phyloP scores from a whole-genome alignment of 768 basidiomycete genomes.

The Tulasnella sp. region DNA sequence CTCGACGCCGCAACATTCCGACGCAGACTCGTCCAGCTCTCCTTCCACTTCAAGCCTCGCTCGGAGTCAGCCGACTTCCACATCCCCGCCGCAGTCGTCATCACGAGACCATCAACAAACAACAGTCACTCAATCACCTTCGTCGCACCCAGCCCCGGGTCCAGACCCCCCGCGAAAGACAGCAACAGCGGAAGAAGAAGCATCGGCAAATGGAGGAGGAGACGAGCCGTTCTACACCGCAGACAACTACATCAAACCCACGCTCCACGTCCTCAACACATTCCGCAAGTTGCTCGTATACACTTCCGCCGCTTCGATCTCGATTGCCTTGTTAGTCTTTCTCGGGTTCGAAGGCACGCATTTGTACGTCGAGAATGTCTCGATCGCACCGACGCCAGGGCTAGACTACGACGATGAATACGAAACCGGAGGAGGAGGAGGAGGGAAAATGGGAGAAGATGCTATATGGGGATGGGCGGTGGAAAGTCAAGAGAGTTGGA shows the following conservation, averaged over 20 bases:
- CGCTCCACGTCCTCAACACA: conserved; percentile 3
- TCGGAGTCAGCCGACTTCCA: neutral
- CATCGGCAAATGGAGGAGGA: neutral
- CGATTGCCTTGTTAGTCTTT: conserved; percentile 20
- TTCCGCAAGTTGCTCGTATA: conserved; percentile 21
- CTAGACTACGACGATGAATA: conserved; percentile 37
- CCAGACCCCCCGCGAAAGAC: neutral
- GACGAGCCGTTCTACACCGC: conserved; percentile 7
- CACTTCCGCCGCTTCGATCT: conserved; percentile 7
- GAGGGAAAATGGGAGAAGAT: conserved; percentile 48
- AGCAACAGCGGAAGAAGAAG: neutral
- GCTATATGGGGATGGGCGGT: conserved; percentile 63
- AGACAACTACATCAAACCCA: conserved; percentile 28
- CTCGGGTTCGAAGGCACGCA: conserved; percentile 55
- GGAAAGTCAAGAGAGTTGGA: conserved; percentile 58
- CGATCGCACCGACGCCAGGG: conserved; percentile 40
- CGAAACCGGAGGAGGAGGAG: neutral
- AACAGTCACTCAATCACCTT: neutral
- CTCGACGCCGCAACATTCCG: neutral
- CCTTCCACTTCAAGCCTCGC: neutral
- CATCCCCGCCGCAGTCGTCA: neutral
- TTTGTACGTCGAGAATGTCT: conserved; percentile 60
- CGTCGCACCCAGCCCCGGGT: neutral
- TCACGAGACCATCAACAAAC: neutral
- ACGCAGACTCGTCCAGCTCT: neutral